Evolutionary conservation across 345 rosid genomes (phyloP).

Genomic region (Mercurialis annua): DNA sequence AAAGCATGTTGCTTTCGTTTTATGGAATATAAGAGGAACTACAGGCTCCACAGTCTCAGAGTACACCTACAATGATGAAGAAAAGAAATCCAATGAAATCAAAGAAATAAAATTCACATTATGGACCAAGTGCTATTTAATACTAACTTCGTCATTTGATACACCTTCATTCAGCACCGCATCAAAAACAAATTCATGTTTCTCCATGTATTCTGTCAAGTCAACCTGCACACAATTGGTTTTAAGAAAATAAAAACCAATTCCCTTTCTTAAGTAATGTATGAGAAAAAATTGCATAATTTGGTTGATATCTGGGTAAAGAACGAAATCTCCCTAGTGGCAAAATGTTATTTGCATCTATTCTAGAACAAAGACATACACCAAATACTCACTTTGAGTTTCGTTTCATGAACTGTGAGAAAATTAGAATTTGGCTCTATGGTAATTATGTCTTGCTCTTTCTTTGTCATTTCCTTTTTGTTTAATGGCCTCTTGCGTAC

Average conservation of each 20-base stretch:
- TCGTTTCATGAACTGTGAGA: constrained; percentile 53
- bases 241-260: background rate
- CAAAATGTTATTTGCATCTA: background rate
- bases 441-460: constrained; percentile 53
- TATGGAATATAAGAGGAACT: constrained; percentile 50
- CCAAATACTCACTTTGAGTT: constrained; percentile 41
- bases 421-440: constrained; percentile 38
- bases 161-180: constrained; percentile 51
- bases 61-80: constrained; percentile 34
- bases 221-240: constrained; percentile 43
- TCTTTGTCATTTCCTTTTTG: constrained; percentile 47
- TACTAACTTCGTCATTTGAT: constrained; percentile 49
- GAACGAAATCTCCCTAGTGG: background rate
- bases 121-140: background rate
- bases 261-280: too few relatives aligned
- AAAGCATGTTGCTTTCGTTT: constrained; percentile 62
- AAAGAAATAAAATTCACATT: background rate
- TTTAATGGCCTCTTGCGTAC: constrained; percentile 63
- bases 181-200: constrained; percentile 58
- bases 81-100: constrained; percentile 15
- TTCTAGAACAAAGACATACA: background rate
- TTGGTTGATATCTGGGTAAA: background rate
- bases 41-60: constrained; percentile 55
- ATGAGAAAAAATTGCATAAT: too few relatives aligned
- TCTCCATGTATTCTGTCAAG: constrained; percentile 55